Evolutionary conservation across 139 green algal genomes (phyloP).

Genomic region (Asterochloris sp.): DNA sequence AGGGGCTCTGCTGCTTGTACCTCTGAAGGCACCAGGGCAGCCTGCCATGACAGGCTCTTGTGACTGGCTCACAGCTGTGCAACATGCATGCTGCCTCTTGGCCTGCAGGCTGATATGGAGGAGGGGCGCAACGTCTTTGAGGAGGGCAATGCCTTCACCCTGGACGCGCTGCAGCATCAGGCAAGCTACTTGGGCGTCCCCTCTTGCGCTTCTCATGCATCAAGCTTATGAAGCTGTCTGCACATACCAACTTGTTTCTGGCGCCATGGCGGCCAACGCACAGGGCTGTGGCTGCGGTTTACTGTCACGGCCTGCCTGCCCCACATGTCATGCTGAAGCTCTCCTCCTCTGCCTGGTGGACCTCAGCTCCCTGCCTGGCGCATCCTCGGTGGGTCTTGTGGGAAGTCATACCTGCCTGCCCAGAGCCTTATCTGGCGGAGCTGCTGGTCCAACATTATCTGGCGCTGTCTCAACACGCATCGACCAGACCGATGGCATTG

Average conservation of each 20-base stretch:
- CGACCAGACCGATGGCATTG: no score
- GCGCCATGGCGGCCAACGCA: no score
- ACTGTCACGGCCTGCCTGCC: background rate
- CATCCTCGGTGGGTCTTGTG: no score
- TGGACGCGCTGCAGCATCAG: slow-evolving; percentile 31
- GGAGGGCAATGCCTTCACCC: slow-evolving; percentile 28
- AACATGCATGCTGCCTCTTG: background rate
- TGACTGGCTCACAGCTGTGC: background rate
- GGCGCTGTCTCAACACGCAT: no score
- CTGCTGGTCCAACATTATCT: no score
- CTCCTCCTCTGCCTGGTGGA: no score
- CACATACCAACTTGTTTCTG: background rate
- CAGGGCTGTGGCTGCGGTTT: background rate
- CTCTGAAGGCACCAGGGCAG: background rate
- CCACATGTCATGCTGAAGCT: no score
- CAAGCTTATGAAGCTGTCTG: background rate
- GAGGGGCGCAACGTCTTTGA: slow-evolving; percentile 28
- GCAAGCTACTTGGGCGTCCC: background rate
- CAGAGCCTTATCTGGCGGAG: no score
- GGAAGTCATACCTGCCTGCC: no score
- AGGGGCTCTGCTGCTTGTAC: background rate
- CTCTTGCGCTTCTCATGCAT: background rate
- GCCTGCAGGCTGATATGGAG: slow-evolving; percentile 27
- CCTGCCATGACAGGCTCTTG: background rate
- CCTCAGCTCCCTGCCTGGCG: no score